Evolutionary conservation across 768 basidiomycete species (phyloP), one percentile per base, ranked within the genome.

Genomic region (Piloderma croceum): DNA sequence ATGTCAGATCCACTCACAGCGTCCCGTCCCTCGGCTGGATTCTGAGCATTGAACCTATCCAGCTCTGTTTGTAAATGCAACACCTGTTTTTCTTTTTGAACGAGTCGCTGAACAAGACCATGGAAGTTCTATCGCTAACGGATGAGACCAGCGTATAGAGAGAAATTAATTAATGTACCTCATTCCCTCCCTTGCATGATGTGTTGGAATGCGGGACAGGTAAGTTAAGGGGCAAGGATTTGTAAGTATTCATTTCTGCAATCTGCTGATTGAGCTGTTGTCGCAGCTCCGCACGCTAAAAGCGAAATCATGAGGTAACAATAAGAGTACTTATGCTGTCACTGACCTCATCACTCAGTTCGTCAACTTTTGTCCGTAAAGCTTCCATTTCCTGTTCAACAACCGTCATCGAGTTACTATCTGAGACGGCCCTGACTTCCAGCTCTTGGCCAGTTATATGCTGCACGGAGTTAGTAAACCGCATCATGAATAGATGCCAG

Each of bases 11-110:
- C 24, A 56, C 80, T 37, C 49, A 88, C 86, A 29, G 71, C 70
- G 47, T 87, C 83, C 19, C 73, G 66, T 2, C 59, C 58, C 35
- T 83, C 82, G 19, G 50, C 58, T 4, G 77, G 77, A 56, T 74
- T 76, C 55, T 78, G 73, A 4, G 68, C 63, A 49, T 74, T 79
- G 48, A 81, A 61, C 13, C 71, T 68, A 41, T 81, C 83, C 15
- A 92, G 61, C 52, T 91, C 84, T 3, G 71, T 71, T 54, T 82
- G 81, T 2, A 93, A 70, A 41, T 81, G 77, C 2, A 77, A 55
- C 2, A 90, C 85, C 58, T 91, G 79, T 52, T 85, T 89, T 64
- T 96, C 91, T 57, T 90, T 91, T 56, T 81, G 75, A 3, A 84
- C 76, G 12, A 93, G 68, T 7, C 87, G 78, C 52, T 90, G 87